A percentile compares a stretch with the other conserved stretches of the same genome.
phyloP scores from a whole-genome alignment of 2,329 filamentous ascomycete species.

The Xylogone sp. region DNA sequence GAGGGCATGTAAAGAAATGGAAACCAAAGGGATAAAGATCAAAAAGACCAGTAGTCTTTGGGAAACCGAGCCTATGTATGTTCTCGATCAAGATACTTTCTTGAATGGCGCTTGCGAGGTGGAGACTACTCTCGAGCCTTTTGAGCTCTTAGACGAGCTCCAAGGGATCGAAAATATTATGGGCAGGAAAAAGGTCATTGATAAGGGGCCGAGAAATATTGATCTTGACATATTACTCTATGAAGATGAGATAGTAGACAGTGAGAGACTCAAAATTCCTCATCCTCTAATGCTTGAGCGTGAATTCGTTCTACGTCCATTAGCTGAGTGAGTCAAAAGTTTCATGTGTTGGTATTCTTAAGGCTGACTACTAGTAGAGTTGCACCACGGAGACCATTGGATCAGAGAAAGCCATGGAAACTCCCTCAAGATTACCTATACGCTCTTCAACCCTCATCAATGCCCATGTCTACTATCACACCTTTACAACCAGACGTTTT shows the following conservation, averaged over 20 bases:
- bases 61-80: slow-evolving; percentile 97
- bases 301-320: slow-evolving; percentile 87
- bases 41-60: slow-evolving; percentile 82
- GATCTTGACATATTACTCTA: slow-evolving; percentile 92
- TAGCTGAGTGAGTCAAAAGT: slow-evolving; percentile 62
- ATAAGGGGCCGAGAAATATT: slow-evolving; percentile 93
- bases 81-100: slow-evolving; percentile 82
- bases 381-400: slow-evolving; percentile 49
- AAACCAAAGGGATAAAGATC: slow-evolving; percentile 66
- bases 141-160: slow-evolving; percentile 73
- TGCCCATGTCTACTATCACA: slow-evolving; percentile 55
- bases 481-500: slow-evolving; percentile 47
- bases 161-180: slow-evolving; percentile 79
- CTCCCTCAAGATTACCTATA: slow-evolving; percentile 58
- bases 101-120: slow-evolving; percentile 92
- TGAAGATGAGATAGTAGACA: slow-evolving; percentile 58
- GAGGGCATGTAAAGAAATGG: slow-evolving; percentile 75
- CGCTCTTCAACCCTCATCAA: slow-evolving; percentile 45
- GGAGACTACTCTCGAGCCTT: slow-evolving; percentile 71
- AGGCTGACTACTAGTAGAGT: slow-evolving; percentile 39
- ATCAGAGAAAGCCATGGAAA: slow-evolving; percentile 54
- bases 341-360: no score
- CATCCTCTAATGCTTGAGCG: slow-evolving; percentile 83
- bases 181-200: slow-evolving; percentile 77
- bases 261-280: slow-evolving; percentile 76